A percentile compares a stretch with the other conserved stretches of the same genome.
Conservation (phyloP, 78 protist species). For the Dictyostelium intermedium region DNA sequence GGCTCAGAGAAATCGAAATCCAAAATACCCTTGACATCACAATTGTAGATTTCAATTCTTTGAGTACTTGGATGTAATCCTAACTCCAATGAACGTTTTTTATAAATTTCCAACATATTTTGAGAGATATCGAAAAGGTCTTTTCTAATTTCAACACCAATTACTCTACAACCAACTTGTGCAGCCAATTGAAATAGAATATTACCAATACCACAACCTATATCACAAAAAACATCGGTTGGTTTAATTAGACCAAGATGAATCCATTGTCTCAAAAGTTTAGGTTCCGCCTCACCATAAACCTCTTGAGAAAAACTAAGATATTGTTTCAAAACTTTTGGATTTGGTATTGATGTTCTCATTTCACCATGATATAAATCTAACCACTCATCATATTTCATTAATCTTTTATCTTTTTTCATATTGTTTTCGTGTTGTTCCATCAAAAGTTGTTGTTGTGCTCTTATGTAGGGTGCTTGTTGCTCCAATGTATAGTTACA, state of each 20-base stretch:
- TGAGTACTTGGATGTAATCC: constrained; percentile 3
- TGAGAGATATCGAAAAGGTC: constrained; percentile 17
- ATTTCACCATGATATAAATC: neutral
- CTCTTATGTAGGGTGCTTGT: neutral
- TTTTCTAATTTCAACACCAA: constrained; percentile 34
- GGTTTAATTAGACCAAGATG: neutral
- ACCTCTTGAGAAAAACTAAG: neutral
- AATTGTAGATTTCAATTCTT: neutral
- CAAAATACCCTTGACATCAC: neutral
- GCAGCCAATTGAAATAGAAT: constrained; percentile 40
- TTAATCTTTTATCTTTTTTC: neutral
- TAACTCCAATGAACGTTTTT: neutral
- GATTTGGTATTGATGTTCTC: neutral
- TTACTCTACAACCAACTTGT: constrained; percentile 38
- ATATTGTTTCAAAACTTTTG: neutral
- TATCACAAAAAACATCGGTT: constrained; percentile 24
- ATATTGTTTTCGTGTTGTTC: neutral
- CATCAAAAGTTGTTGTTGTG: neutral
- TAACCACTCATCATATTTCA: neutral
- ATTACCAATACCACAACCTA: constrained; percentile 60
- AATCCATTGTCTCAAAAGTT: constrained; percentile 6
- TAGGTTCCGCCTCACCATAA: constrained; percentile 50
- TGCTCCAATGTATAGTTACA: neutral
- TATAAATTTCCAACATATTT: neutral
- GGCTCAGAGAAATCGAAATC: constrained; percentile 9